A percentile compares a stretch with the other conserved stretches of the same genome.
Conservation (phyloP, 768 basidiomycete genomes). For the Psilocybe subaeruginosa region DNA sequence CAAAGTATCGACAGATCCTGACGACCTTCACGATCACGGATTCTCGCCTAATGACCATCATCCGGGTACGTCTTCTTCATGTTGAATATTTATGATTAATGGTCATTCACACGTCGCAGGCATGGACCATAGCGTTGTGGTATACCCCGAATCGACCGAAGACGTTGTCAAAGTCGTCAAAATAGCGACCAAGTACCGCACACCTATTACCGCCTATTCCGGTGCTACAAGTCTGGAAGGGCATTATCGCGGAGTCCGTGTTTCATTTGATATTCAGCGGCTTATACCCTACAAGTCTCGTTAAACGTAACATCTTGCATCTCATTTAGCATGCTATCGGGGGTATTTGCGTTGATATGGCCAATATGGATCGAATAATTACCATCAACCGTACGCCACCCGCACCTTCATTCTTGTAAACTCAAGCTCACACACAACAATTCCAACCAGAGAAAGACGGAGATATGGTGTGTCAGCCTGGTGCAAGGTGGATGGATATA, state of each 20-base stretch:
- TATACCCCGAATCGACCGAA: conserved; percentile 70
- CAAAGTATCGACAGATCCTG: conserved; percentile 51
- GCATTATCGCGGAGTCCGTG: conserved; percentile 63
- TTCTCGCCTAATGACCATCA: conserved; percentile 55
- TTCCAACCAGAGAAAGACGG: conserved; percentile 58
- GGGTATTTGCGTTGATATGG: conserved; percentile 82
- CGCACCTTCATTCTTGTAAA: background rate
- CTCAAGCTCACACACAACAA: background rate
- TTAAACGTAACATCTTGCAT: background rate
- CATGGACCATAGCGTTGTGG: conserved; percentile 57
- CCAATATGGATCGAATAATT: conserved; percentile 78
- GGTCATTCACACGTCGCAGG: conserved; percentile 28
- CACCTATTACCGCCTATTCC: conserved; percentile 80
- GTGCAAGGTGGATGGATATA: conserved; percentile 70
- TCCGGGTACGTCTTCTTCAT: conserved; percentile 39
- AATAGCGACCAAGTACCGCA: conserved; percentile 70
- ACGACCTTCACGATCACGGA: conserved; percentile 57
- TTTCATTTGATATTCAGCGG: background rate
- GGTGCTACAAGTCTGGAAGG: conserved; percentile 87
- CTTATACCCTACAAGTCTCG: background rate
- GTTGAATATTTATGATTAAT: background rate
- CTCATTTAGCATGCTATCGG: conserved; percentile 41
- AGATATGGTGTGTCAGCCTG: conserved; percentile 77
- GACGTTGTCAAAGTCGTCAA: conserved; percentile 83
- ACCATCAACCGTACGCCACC: conserved; percentile 60